phyloP scores from a whole-genome alignment of 495 filamentous ascomycete species.

The Lepraria neglecta region DNA sequence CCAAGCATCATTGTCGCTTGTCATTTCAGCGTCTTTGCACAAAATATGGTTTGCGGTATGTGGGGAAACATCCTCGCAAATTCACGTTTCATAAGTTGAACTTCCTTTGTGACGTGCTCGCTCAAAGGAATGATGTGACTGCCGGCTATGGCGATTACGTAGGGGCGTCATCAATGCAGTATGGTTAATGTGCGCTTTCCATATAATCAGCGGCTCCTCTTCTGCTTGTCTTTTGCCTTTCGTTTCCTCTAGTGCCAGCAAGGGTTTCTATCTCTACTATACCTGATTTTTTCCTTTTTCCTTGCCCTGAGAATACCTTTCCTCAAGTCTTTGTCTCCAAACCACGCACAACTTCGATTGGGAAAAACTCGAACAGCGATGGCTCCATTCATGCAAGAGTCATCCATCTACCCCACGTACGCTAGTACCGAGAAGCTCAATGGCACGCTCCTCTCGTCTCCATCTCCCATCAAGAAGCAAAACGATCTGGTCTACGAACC shows the following conservation, averaged over 20 bases:
- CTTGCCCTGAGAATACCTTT: not conserved
- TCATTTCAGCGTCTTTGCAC: not conserved
- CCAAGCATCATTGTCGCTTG: not conserved
- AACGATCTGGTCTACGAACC: conserved; percentile 35
- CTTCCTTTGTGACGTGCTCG: not conserved
- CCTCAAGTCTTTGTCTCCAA: not conserved
- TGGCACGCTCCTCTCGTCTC: not conserved
- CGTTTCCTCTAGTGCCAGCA: not conserved
- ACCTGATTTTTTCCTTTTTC: not conserved
- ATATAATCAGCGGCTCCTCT: not conserved
- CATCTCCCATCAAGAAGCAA: not conserved
- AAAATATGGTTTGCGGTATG: conserved; percentile 4
- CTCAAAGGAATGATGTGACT: not conserved
- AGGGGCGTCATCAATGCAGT: not conserved
- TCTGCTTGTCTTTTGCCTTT: not conserved
- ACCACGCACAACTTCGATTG: not conserved
- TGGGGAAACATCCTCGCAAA: not conserved
- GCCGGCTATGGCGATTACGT: conserved; percentile 1
- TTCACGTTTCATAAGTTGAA: not conserved
- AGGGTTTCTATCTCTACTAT: not conserved
- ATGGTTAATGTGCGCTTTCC: not conserved
- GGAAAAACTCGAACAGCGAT: not conserved
- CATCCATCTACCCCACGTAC: not conserved
- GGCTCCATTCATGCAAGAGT: conserved; percentile 10
- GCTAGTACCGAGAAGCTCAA: not conserved